Conservation (phyloP, 139 green algal species). For the Trebouxia sp. region DNA sequence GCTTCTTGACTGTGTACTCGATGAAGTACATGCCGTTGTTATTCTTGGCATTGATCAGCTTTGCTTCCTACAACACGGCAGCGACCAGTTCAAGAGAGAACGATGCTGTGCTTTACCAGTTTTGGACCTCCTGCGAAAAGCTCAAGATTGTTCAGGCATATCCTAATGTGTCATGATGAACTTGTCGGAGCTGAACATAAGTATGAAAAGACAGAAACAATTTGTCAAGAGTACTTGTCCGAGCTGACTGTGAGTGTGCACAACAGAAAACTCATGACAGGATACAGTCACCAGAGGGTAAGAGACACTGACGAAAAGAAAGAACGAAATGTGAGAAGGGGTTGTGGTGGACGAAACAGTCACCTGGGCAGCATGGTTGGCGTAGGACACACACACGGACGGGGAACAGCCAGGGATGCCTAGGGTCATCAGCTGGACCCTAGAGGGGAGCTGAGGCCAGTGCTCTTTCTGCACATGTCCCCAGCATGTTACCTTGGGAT, state of each 20-base stretch:
- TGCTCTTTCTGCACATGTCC: not conserved
- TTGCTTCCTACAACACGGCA: conserved; percentile 44
- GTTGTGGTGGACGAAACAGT: not conserved
- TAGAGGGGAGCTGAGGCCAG: conserved; percentile 21
- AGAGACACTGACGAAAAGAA: not conserved
- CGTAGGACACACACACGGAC: conserved; percentile 28
- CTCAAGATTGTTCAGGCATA: too few relatives aligned
- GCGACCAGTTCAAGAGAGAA: too few relatives aligned
- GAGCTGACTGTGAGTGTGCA: too few relatives aligned
- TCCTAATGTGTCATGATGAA: too few relatives aligned
- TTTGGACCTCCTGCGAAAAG: too few relatives aligned
- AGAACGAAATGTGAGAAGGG: not conserved
- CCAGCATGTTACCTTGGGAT: not conserved
- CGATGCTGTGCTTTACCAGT: too few relatives aligned
- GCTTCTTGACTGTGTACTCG: conserved; percentile 55
- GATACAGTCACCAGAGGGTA: too few relatives aligned
- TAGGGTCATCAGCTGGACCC: conserved; percentile 28
- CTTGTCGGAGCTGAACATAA: too few relatives aligned
- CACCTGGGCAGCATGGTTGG: conserved; percentile 25
- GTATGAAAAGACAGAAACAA: too few relatives aligned
- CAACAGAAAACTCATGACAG: too few relatives aligned
- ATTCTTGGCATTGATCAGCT: conserved; percentile 38
- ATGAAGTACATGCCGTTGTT: conserved; percentile 42
- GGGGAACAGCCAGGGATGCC: conserved; percentile 17
- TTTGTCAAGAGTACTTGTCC: too few relatives aligned